These are phyloP conservation scores for Lactarius tabidus DNA, from an alignment of 768 basidiomycete genomes.

Conservation along the genomic window DNA sequence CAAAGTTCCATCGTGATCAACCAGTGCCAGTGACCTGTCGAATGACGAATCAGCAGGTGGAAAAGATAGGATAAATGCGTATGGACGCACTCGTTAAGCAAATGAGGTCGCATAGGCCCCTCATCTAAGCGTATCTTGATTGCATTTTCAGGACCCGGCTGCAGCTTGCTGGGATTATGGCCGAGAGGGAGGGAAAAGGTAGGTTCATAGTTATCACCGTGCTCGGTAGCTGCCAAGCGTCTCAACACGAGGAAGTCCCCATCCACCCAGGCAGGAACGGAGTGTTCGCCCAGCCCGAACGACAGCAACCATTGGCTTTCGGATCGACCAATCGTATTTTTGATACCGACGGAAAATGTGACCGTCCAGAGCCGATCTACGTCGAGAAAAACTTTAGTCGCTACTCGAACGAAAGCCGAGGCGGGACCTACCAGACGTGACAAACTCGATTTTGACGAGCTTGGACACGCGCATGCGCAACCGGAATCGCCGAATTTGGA, in stretches of 20 bases:
- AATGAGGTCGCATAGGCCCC: slow-evolving; percentile 12
- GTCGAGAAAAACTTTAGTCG: neutral
- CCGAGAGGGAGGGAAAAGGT: neutral
- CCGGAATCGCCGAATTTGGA: slow-evolving; percentile 57
- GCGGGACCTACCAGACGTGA: slow-evolving; percentile 47
- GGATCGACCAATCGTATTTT: slow-evolving; percentile 11
- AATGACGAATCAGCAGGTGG: slow-evolving; percentile 1
- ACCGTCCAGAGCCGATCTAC: slow-evolving; percentile 56
- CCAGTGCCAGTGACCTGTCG: slow-evolving; percentile 27
- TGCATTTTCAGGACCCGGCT: slow-evolving; percentile 5
- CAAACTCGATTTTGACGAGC: slow-evolving; percentile 55
- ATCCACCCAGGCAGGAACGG: slow-evolving; percentile 56
- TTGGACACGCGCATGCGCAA: slow-evolving; percentile 65
- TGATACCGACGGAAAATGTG: slow-evolving; percentile 34
- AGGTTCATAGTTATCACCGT: neutral
- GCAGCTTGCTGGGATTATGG: neutral
- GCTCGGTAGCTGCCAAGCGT: neutral
- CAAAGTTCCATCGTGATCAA: slow-evolving; percentile 28
- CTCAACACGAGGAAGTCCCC: slow-evolving; percentile 45
- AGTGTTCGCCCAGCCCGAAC: slow-evolving; percentile 50
- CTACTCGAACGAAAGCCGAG: neutral
- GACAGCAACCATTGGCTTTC: slow-evolving; percentile 38
- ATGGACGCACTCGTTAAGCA: slow-evolving; percentile 38
- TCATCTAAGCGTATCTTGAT: slow-evolving; percentile 13
- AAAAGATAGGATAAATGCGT: neutral